A percentile compares a stretch with the other conserved stretches of the same genome.
Evolutionary conservation across 2,329 filamentous ascomycete genomes (phyloP).

Genomic region (Beauveria asiatica): DNA sequence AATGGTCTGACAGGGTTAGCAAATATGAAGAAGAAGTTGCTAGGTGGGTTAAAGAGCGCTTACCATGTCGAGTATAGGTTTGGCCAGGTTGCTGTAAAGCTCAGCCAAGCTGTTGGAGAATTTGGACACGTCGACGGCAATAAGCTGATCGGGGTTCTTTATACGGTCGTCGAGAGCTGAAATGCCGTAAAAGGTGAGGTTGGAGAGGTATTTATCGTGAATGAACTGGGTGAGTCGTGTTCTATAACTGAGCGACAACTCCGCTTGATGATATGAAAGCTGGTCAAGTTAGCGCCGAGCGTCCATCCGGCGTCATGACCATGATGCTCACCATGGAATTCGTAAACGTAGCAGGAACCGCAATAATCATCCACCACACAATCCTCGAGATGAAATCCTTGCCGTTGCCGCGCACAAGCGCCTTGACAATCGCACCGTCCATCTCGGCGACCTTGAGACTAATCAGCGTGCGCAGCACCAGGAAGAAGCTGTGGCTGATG

Average conservation of each 20-base stretch:
- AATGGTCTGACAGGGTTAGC: slow-evolving; percentile 48
- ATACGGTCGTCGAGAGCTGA: slow-evolving; percentile 93
- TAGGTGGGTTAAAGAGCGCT: slow-evolving; percentile 12
- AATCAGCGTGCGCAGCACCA: slow-evolving; percentile 83
- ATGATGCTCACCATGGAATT: slow-evolving; percentile 80
- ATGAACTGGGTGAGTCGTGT: slow-evolving; percentile 90
- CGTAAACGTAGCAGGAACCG: slow-evolving; percentile 91
- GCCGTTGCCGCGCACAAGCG: slow-evolving; percentile 81
- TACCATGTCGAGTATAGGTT: slow-evolving; percentile 88
- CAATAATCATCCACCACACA: slow-evolving; percentile 98
- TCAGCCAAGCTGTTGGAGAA: slow-evolving; percentile 94
- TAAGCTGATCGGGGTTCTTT: slow-evolving; percentile 96
- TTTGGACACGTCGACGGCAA: slow-evolving; percentile 91
- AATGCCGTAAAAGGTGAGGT: slow-evolving; percentile 95
- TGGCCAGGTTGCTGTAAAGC: slow-evolving; percentile 91
- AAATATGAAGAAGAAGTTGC: not conserved
- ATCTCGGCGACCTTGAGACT: slow-evolving; percentile 94
- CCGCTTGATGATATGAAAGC: slow-evolving; percentile 95
- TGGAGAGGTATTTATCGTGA: slow-evolving; percentile 91
- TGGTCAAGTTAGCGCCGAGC: slow-evolving; percentile 25
- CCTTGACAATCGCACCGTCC: slow-evolving; percentile 89
- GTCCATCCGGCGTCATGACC: not conserved
- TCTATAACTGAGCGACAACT: slow-evolving; percentile 85
- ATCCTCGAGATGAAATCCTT: slow-evolving; percentile 82
- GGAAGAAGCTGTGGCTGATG: slow-evolving; percentile 85